These are phyloP conservation scores for Phytophthora sp. DNA, from an alignment of 352 stramenopile genomes.

Conservation along the genomic window DNA sequence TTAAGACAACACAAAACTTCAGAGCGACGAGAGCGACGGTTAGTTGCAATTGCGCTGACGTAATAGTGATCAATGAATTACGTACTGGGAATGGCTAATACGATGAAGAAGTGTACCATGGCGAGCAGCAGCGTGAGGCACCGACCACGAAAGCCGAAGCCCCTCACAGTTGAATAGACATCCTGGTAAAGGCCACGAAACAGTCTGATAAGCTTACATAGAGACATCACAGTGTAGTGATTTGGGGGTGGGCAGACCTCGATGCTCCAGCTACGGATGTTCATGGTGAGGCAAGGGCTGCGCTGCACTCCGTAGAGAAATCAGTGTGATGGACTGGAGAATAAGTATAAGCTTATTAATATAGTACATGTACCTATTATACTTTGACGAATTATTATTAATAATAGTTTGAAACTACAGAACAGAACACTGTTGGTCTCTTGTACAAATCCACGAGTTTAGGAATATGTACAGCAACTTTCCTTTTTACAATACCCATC, in stretches of 20 bases:
- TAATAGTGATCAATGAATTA: neutral
- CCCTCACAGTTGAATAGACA: conserved; percentile 29
- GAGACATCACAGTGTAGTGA: too few relatives aligned
- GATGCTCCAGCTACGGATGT: conserved; percentile 24
- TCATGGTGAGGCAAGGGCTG: conserved; percentile 20
- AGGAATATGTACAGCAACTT: too few relatives aligned
- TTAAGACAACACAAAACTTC: conserved; percentile 40
- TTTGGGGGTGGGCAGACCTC: conserved; percentile 5
- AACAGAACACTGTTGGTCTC: too few relatives aligned
- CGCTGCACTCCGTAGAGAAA: neutral
- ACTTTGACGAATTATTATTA: too few relatives aligned
- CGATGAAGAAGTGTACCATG: conserved; percentile 30
- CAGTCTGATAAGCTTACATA: too few relatives aligned
- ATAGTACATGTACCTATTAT: too few relatives aligned
- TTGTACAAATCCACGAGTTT: too few relatives aligned
- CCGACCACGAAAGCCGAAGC: conserved; percentile 37
- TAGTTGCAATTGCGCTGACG: neutral
- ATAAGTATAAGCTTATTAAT: too few relatives aligned
- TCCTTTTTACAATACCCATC: too few relatives aligned
- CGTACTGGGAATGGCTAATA: conserved; percentile 31
- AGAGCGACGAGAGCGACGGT: neutral
- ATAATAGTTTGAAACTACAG: too few relatives aligned
- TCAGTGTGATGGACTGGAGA: neutral
- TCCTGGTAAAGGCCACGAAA: conserved; percentile 16
- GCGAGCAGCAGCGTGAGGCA: conserved; percentile 34